Base-by-base conservation (phyloP, 2,329 filamentous ascomycete species). In the Ophiostoma piceae region DNA sequence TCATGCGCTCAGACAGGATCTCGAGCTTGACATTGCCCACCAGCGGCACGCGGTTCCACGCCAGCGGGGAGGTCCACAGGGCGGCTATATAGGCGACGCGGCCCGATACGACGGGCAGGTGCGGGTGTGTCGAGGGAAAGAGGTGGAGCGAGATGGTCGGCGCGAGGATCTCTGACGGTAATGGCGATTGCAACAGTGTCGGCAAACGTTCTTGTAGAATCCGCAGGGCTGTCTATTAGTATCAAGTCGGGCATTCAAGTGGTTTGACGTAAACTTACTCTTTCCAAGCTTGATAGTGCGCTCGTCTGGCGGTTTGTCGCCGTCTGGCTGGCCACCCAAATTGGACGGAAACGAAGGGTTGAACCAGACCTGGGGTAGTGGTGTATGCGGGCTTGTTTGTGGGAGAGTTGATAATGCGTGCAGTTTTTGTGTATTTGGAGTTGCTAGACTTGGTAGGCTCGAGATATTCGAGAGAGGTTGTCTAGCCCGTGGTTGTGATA, bases 41-140 rank as follows among this genome's bases (percentile, higher is more conserved):
- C 26, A 98, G 87, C 2, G 95, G 95, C 0, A 99, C 85, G 37
- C 92, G 88, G 76, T 96, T 96, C 95, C 95, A 99, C 39, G 94
- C 94, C 68, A 99, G 90, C 0, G 95, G 95, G 0, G 94, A 93
- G 0, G 95, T 97, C 94, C 94, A 98, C 51, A 99, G 83, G 2
- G 95, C 95, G 22, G 95, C 94, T 47, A 91, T 91, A 79, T 99
- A 99, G 66, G 92, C 90, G 47, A 97, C 90, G 66, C 91, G 88
- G 68, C 95, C 95, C 37, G 92, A 92, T 57, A 98, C 95, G n/a
- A 88, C 91, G 43, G 95, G 95, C 2, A 99, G 91, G 78, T 94
- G 90, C 2, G 91, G 92, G 76, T 96, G 92, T 0, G 92, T 95
- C 37, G 88, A 87, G 51, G 88, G 88, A 78, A 91, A 91, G 73